phyloP scores from a whole-genome alignment of 75 land plant genomes.

The Ceratopteris richardii region DNA sequence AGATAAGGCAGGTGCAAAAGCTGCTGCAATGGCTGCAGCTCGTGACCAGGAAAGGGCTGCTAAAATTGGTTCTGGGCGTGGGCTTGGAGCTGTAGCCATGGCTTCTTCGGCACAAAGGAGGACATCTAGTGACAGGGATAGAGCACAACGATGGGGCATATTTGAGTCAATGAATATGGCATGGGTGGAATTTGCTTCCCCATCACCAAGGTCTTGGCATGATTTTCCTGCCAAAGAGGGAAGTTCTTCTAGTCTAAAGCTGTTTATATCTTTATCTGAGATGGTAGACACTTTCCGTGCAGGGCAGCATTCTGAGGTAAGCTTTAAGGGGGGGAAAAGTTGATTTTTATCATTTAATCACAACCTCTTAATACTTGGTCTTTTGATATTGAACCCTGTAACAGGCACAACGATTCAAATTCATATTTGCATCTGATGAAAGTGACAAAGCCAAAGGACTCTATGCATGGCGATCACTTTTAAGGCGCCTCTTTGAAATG shows the following conservation, averaged over 20 bases:
- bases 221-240: constrained; percentile 1
- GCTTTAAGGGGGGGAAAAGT: too few relatives aligned
- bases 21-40: constrained; percentile 95
- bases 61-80: constrained; percentile 95
- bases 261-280: constrained; percentile 1
- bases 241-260: background rate
- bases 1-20: constrained; percentile 90
- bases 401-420: constrained; percentile 67
- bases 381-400: background rate
- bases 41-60: constrained; percentile 96
- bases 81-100: constrained; percentile 98
- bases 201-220: background rate
- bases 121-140: constrained; percentile 57
- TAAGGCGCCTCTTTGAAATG: constrained; percentile 69
- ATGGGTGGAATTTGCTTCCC: constrained; percentile 61
- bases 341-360: too few relatives aligned
- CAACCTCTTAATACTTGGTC: too few relatives aligned
- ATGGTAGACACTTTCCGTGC: constrained; percentile 85
- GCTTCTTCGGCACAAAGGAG: constrained; percentile 95
- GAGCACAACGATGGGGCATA: constrained; percentile 77
- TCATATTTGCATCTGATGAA: constrained; percentile 48
- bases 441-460: constrained; percentile 44
- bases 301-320: constrained; percentile 74
- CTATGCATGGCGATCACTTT: constrained; percentile 78
- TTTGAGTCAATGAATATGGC: constrained; percentile 85